Conservation (phyloP, 441 rosid species). For the Pelargonium cotyledonis region DNA sequence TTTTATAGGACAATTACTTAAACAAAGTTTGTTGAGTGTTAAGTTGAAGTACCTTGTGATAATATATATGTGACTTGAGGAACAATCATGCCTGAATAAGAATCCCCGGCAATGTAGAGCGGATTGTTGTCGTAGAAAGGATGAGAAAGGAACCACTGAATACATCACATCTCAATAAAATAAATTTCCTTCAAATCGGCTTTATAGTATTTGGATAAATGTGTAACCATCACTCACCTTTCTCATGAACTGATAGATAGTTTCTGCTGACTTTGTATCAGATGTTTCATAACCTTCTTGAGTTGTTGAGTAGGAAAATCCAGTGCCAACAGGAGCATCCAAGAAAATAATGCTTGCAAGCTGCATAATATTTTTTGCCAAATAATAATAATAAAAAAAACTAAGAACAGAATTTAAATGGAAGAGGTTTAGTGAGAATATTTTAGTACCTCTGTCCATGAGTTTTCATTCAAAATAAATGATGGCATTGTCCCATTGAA, state of each 20-base stretch:
- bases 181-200: not conserved
- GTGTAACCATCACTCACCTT: conserved; percentile 19
- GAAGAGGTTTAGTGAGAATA: not conserved
- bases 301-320: conserved; percentile 38
- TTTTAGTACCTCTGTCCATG: conserved; percentile 25
- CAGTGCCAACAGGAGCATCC: conserved; percentile 31
- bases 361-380: conserved; percentile 3
- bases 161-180: too few species aligned
- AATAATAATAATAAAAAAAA: not conserved
- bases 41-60: conserved; percentile 34
- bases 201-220: not conserved
- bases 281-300: conserved; percentile 19
- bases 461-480: conserved; percentile 12
- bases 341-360: conserved; percentile 27
- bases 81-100: conserved; percentile 52
- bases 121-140: conserved; percentile 40
- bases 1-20: not conserved
- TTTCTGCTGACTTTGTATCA: conserved; percentile 19
- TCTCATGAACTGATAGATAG: conserved; percentile 21
- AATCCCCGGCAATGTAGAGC: conserved; percentile 61
- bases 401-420: not conserved
- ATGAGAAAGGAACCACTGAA: conserved; percentile 59
- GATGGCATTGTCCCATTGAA: conserved; percentile 25
- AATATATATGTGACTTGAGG: conserved; percentile 47
- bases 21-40: too few species aligned